Evolutionary conservation across 2,329 filamentous ascomycete genomes (phyloP).

Genomic region (Microdochium paspali): DNA sequence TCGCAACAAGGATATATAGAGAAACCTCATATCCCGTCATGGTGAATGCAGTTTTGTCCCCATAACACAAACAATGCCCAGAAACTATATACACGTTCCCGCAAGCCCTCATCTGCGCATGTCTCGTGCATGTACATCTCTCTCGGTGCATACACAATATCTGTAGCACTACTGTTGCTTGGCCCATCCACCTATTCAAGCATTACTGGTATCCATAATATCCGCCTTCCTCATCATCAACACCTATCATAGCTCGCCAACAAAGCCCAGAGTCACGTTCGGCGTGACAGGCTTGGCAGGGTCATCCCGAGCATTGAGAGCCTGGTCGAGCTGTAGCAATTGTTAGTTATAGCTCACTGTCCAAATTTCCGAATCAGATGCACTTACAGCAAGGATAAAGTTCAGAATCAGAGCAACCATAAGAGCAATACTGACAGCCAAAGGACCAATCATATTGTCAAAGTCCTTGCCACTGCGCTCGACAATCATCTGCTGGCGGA

Average conservation of each 20-base stretch:
- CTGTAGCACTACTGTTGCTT: too few relatives aligned
- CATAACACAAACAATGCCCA: too few relatives aligned
- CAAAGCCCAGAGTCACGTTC: background rate
- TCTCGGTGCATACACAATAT: too few relatives aligned
- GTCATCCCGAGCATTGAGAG: background rate
- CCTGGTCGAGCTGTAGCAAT: background rate
- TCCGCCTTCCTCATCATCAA: background rate
- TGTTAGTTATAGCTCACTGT: background rate
- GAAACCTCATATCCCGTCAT: too few relatives aligned
- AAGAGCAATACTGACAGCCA: slow-evolving; percentile 73
- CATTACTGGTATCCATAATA: too few relatives aligned
- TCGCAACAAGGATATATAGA: too few relatives aligned
- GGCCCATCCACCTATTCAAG: too few relatives aligned
- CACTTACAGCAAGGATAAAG: slow-evolving; percentile 72
- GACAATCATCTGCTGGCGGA: slow-evolving; percentile 68
- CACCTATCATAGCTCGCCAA: background rate
- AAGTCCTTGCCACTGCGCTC: slow-evolving; percentile 87
- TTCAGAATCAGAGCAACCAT: slow-evolving; percentile 75
- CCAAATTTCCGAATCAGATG: too few relatives aligned
- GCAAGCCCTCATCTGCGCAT: too few relatives aligned
- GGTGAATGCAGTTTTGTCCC: too few relatives aligned
- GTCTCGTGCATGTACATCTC: too few relatives aligned
- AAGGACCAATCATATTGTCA: slow-evolving; percentile 76
- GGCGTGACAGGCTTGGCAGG: background rate
- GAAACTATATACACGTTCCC: too few relatives aligned